phyloP scores from a whole-genome alignment of 139 green algal species.

The Picochlorum sp. region DNA sequence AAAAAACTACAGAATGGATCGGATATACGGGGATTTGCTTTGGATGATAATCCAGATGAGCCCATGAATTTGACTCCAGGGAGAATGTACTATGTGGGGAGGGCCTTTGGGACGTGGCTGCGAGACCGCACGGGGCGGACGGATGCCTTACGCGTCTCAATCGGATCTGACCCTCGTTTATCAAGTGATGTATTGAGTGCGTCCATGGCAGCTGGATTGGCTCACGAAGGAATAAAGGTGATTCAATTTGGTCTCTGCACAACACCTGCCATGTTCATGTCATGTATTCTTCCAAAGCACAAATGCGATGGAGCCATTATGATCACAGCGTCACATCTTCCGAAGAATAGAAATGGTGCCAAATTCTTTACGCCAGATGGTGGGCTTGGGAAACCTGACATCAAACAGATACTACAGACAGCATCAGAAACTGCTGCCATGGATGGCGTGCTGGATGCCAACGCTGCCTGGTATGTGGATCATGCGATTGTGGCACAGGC shows the following conservation, averaged over 20 bases:
- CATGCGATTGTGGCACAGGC: slow-evolving; percentile 31
- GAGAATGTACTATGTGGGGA: slow-evolving; percentile 67
- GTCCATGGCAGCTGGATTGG: slow-evolving; percentile 52
- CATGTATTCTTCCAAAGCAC: slow-evolving; percentile 51
- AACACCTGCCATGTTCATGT: slow-evolving; percentile 94
- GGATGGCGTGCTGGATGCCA: slow-evolving; percentile 7
- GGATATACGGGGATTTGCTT: slow-evolving; percentile 84
- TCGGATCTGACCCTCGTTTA: slow-evolving; percentile 73
- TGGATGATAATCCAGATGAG: slow-evolving; percentile 42
- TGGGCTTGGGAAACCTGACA: slow-evolving; percentile 73
- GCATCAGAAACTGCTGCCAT: slow-evolving; percentile 23
- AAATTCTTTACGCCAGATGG: slow-evolving; percentile 70
- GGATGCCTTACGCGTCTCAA: slow-evolving; percentile 32
- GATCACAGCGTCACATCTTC: slow-evolving; percentile 82
- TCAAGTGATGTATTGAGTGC: slow-evolving; percentile 43
- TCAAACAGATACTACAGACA: slow-evolving; percentile 57
- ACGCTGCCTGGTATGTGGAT: slow-evolving; percentile 19
- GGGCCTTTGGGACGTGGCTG: slow-evolving; percentile 71
- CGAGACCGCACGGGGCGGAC: not conserved
- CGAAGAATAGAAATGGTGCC: slow-evolving; percentile 77
- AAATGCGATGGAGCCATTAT: slow-evolving; percentile 63
- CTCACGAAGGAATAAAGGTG: slow-evolving; percentile 44
- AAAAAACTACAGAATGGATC: slow-evolving; percentile 79
- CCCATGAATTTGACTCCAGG: slow-evolving; percentile 60
- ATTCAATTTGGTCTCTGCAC: slow-evolving; percentile 71